phyloP scores from a whole-genome alignment of 768 basidiomycete species.

The Mycena venus region DNA sequence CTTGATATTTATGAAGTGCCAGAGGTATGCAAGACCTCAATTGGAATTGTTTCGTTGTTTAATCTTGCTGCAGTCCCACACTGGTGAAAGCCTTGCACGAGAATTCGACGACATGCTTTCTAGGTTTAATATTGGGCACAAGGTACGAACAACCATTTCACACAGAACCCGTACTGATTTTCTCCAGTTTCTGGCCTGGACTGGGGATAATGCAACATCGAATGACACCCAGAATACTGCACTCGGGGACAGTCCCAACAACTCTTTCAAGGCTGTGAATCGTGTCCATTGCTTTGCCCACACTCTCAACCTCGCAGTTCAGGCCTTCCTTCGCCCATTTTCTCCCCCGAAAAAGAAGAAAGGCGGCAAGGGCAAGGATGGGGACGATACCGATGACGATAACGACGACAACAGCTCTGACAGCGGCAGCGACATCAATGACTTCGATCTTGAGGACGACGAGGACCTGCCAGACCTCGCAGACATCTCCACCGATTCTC shows the following conservation, averaged over 20 bases:
- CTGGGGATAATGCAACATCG: constrained; percentile 42
- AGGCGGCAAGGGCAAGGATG: too few species aligned
- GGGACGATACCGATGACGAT: too few species aligned
- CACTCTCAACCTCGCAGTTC: neutral
- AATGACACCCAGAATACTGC: constrained; percentile 40
- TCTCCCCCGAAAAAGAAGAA: neutral
- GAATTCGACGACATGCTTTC: constrained; percentile 37
- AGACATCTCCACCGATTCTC: too few species aligned
- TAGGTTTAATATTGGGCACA: constrained; percentile 35
- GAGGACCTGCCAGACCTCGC: too few species aligned
- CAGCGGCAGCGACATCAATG: too few species aligned
- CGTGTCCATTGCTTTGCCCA: neutral
- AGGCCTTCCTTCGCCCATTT: constrained; percentile 7
- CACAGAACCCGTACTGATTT: too few species aligned
- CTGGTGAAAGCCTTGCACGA: constrained; percentile 34
- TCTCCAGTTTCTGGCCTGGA: constrained; percentile 18
- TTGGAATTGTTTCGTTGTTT: too few species aligned
- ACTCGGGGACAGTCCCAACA: constrained; percentile 24
- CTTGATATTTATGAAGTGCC: neutral
- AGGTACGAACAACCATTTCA: constrained; percentile 28
- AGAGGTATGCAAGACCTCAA: neutral
- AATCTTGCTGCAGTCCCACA: constrained; percentile 38
- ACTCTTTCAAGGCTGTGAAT: constrained; percentile 15
- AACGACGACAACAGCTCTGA: too few species aligned
- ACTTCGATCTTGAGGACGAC: too few species aligned